phyloP scores from a whole-genome alignment of 768 basidiomycete genomes.

The Serendipita sp. region DNA sequence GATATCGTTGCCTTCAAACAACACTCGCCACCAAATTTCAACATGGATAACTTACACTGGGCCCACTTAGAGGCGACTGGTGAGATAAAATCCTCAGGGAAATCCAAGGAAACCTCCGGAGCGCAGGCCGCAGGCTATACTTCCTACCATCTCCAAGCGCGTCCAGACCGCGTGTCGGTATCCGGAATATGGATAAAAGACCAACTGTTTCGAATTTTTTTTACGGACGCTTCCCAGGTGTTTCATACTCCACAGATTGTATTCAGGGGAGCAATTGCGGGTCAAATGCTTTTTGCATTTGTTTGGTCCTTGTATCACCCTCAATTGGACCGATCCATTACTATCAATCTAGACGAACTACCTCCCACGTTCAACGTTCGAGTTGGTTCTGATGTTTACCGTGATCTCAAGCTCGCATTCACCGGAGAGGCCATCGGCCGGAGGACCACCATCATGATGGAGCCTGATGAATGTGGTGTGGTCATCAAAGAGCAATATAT shows the following conservation, averaged over 20 bases:
- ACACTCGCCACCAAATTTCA: background rate
- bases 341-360: background rate
- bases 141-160: background rate
- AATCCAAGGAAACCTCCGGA: background rate
- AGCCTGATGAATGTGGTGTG: background rate
- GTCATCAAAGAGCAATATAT: background rate
- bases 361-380: background rate
- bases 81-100: background rate
- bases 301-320: background rate
- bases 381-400: background rate
- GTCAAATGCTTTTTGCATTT: background rate
- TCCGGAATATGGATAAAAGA: background rate
- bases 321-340: background rate
- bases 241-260: background rate
- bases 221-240: background rate
- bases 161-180: background rate
- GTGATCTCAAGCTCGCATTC: background rate
- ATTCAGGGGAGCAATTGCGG: background rate
- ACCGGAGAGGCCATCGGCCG: background rate
- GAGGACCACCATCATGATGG: background rate
- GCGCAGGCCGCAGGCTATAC: background rate
- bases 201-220: background rate
- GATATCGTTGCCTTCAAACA: background rate
- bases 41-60: background rate
- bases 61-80: background rate